Base-by-base conservation (phyloP, 805 yeast genomes). In the Ogataea trehalophila region DNA sequence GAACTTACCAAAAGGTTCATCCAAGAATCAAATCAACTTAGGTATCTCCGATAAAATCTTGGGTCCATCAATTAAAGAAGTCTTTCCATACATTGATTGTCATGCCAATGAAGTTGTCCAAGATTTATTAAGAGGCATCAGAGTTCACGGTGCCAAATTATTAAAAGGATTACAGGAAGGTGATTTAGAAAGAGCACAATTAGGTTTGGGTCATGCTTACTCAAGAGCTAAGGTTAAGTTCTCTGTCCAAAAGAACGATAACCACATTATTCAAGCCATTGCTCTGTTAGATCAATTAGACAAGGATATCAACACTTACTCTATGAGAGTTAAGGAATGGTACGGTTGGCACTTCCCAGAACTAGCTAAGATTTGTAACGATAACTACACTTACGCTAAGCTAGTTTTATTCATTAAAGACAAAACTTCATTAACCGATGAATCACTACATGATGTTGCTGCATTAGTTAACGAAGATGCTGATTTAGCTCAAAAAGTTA, bases 331-430 rank as follows among this genome's bases (percentile, higher is more conserved):
- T 57, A 88, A 90, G 75, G 97, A 90, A 74, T 90, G 97, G 97
- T 90, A 90, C 74, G 95, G 96, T 62, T 90, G 97, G 97, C 97
- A 90, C 69, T 90, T 94, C 83, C 97, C 97, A 50, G 97, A 90
- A 75, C 80, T 90, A 73, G 94, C 95, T 61, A 87, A 86, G 73
- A 79, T 91, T 62, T 95, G 87, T 45, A 81, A 88, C 58, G 97
- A 91, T 71, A 90, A 89, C 77, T 87, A 86, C 75, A 73, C 77
- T 54, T 91, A 79, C 70, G 96, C 97, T 58, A 81, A 79, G 68
- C 78, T 92, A 54, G 87, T 89, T 52, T 72, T 89, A 53, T 77
- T 78, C 72, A 88, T 94, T 67, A 80, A 81, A 72, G 96, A 94
- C 75, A 94, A 94, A 76, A 76, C 90, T 47, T 79, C 87, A 46